Conservation (phyloP, 2,329 filamentous ascomycete genomes). For the Colletotrichum phormii region DNA sequence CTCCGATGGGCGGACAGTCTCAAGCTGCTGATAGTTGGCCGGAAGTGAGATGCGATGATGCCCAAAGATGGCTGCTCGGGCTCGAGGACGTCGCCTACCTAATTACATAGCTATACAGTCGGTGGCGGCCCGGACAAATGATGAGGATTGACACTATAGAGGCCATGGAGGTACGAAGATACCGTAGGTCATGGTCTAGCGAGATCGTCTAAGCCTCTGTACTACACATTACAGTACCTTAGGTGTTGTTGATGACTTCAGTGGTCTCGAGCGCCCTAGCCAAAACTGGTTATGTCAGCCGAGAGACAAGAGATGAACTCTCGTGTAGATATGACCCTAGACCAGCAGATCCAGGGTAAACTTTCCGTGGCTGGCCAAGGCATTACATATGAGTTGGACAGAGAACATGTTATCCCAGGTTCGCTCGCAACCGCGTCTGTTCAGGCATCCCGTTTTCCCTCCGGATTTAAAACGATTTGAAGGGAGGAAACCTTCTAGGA, state of each 20-base stretch:
- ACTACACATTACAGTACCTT: background rate
- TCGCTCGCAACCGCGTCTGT: too few relatives aligned
- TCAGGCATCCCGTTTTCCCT: too few relatives aligned
- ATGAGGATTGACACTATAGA: background rate
- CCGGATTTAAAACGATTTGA: too few relatives aligned
- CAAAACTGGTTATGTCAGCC: too few relatives aligned
- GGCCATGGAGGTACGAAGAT: background rate
- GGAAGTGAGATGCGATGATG: background rate
- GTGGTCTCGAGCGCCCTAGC: too few relatives aligned
- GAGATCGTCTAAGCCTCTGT: background rate
- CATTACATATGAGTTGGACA: too few relatives aligned
- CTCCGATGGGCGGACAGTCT: background rate
- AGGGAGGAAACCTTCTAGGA: too few relatives aligned
- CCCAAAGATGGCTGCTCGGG: background rate
- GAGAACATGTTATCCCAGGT: too few relatives aligned
- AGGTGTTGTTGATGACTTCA: background rate
- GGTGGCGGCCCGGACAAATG: background rate
- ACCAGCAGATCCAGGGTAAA: too few relatives aligned
- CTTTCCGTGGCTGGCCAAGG: too few relatives aligned
- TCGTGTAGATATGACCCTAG: too few relatives aligned
- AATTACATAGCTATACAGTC: background rate
- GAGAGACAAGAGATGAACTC: too few relatives aligned
- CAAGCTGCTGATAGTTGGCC: background rate
- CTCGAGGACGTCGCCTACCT: background rate
- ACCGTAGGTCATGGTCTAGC: background rate